These are phyloP conservation scores for Lasiosphaeria ovina DNA, from an alignment of 495 filamentous ascomycete species.

Conservation along the genomic window DNA sequence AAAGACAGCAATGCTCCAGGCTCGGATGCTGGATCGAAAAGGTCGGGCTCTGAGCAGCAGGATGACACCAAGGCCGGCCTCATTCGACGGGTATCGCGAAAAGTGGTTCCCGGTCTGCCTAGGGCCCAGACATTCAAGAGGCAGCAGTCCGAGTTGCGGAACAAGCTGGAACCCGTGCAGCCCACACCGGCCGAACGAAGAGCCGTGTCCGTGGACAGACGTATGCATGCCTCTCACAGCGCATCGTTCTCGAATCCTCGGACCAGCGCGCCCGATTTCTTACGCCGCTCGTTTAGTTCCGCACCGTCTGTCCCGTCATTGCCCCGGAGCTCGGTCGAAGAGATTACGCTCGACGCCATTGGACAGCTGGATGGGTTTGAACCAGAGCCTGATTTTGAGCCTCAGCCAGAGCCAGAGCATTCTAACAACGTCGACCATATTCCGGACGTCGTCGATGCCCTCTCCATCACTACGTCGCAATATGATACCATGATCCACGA, in stretches of 20 bases:
- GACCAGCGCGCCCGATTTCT: slow-evolving; percentile 45
- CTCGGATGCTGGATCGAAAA: slow-evolving; percentile 9
- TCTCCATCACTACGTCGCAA: slow-evolving; percentile 50
- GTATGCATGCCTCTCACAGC: slow-evolving; percentile 38
- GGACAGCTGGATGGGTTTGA: slow-evolving; percentile 18
- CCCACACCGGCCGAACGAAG: slow-evolving; percentile 64
- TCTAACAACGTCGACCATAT: slow-evolving; percentile 7
- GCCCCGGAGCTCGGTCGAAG: slow-evolving; percentile 34
- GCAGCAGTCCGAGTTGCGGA: slow-evolving; percentile 74
- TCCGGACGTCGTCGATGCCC: slow-evolving; percentile 33
- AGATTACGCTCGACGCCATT: slow-evolving; percentile 19
- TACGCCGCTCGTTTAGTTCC: slow-evolving; percentile 22
- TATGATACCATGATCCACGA: slow-evolving; percentile 64
- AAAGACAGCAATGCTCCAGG: slow-evolving; percentile 17
- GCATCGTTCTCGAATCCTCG: slow-evolving; percentile 35
- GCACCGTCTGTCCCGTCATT: slow-evolving; percentile 21
- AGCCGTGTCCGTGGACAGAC: slow-evolving; percentile 70
- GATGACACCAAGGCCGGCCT: slow-evolving; percentile 22
- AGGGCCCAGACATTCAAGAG: slow-evolving; percentile 73
- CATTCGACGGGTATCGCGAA: slow-evolving; percentile 57
- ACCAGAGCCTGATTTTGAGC: slow-evolving; percentile 11
- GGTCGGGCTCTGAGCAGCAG: slow-evolving; percentile 15
- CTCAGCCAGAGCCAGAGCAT: slow-evolving; percentile 16
- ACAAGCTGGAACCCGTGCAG: slow-evolving; percentile 64
- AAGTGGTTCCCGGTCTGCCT: slow-evolving; percentile 76